Evolutionary conservation across 495 filamentous ascomycete species (phyloP).

Genomic region (Aspergillus wentii): DNA sequence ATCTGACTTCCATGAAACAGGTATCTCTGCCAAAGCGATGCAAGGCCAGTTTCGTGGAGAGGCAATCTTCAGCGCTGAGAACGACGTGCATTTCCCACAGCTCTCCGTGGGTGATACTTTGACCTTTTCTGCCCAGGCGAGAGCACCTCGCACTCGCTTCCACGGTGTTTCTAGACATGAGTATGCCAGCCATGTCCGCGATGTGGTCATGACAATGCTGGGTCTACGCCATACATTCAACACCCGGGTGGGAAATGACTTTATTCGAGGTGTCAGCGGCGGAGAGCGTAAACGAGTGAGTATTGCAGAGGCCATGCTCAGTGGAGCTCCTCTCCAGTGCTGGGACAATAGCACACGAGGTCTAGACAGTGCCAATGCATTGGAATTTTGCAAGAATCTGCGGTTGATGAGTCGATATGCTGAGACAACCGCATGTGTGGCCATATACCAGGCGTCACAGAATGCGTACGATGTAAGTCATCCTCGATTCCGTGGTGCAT

Average conservation of each 20-base stretch:
- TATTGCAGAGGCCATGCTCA: conserved; percentile 51
- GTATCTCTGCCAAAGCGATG: conserved; percentile 59
- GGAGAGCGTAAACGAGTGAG: conserved; percentile 71
- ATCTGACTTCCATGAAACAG: conserved; percentile 60
- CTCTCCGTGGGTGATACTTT: conserved; percentile 59
- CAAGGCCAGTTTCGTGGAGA: conserved; percentile 56
- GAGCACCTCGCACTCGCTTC: conserved; percentile 32
- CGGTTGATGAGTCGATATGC: conserved; percentile 63
- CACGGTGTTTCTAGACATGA: conserved; percentile 31
- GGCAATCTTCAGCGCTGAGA: conserved; percentile 54
- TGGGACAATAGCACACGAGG: conserved; percentile 85
- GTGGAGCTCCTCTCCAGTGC: conserved; percentile 59
- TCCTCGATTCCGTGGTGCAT: too few relatives aligned
- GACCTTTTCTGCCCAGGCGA: conserved; percentile 48
- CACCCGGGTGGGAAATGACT: conserved; percentile 57
- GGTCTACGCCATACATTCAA: conserved; percentile 47
- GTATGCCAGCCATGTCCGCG: conserved; percentile 35
- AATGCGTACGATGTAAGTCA: conserved; percentile 59
- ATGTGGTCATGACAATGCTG: too few relatives aligned
- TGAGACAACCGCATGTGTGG: conserved; percentile 63
- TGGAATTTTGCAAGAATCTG: conserved; percentile 64
- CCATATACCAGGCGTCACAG: conserved; percentile 77
- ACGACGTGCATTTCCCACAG: conserved; percentile 56
- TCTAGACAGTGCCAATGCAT: conserved; percentile 71
- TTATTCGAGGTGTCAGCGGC: conserved; percentile 70